These are phyloP conservation scores for Boletus sp. DNA, from an alignment of 1,284 basidiomycete species.

Conservation along the genomic window DNA sequence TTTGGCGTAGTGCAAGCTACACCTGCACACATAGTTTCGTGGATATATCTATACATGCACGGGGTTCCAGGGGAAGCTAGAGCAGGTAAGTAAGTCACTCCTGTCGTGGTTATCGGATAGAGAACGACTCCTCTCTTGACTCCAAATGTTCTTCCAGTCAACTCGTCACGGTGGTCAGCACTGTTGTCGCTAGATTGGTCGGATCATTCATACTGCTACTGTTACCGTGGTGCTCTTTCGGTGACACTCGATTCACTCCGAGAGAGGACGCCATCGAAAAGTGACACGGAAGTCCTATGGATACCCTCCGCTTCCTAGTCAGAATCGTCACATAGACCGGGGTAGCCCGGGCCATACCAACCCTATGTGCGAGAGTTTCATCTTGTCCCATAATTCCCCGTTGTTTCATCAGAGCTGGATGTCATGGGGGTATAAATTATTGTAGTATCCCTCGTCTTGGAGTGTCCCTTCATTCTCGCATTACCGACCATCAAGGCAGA, in stretches of 20 bases:
- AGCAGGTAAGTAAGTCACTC: not conserved
- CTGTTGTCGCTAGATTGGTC: not conserved
- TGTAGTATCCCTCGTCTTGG: no score
- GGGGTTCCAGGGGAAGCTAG: not conserved
- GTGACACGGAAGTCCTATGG: not conserved
- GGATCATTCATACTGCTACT: not conserved
- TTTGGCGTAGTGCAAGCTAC: no score
- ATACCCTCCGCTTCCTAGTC: not conserved
- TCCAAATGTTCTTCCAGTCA: no score
- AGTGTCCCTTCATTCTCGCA: no score
- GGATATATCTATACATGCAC: not conserved
- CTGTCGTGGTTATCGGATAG: not conserved
- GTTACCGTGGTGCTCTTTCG: no score
- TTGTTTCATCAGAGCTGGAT: not conserved
- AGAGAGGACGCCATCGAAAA: not conserved
- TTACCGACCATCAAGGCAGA: no score
- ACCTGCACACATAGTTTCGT: no score
- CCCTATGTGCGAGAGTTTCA: no score
- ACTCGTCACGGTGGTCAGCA: not conserved
- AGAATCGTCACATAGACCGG: not conserved
- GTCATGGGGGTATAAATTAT: not conserved
- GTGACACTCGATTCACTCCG: not conserved
- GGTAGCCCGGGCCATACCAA: not conserved
- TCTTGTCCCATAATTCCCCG: not conserved
- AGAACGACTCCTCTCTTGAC: no score